Percentiles rank a stretch among this genome's conserved stretches.
Evolutionary conservation across 768 basidiomycete species (phyloP).

Genomic region (Lentinula sp.): DNA sequence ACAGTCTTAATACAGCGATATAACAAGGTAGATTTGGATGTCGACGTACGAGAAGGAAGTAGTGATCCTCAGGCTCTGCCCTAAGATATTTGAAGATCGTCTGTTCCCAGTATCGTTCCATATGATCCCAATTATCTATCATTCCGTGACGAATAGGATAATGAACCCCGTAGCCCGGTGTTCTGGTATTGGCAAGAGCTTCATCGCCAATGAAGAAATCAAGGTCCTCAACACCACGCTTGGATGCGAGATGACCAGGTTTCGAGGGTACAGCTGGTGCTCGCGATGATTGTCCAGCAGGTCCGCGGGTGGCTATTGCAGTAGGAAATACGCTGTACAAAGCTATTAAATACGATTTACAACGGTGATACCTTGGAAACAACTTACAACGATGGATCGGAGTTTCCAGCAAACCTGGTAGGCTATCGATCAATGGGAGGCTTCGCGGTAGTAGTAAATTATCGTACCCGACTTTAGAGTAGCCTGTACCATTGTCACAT

Average conservation of each 20-base stretch:
- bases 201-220: constrained; percentile 99
- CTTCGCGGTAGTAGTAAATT: background rate
- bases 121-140: constrained; percentile 98
- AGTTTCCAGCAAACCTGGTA: constrained; percentile 92
- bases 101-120: constrained; percentile 99
- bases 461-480: constrained; percentile 91
- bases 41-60: constrained; percentile 84
- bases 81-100: constrained; percentile 99
- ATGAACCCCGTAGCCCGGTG: constrained; percentile 87
- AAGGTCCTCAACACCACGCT: constrained; percentile 96
- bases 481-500: constrained; percentile 97
- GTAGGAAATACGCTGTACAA: constrained; percentile 86
- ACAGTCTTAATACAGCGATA: background rate
- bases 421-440: background rate
- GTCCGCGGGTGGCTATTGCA: constrained; percentile 87
- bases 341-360: background rate
- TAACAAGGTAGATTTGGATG: background rate
- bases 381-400: constrained; percentile 92
- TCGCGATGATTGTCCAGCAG: constrained; percentile 53
- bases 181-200: constrained; percentile 92
- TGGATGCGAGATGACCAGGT: constrained; percentile 89
- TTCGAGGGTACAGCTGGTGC: constrained; percentile 79
- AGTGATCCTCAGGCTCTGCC: constrained; percentile 98
- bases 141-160: constrained; percentile 97
- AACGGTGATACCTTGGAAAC: no score